A percentile compares a stretch with the other conserved stretches of the same genome.
Conservation (phyloP, 2,329 filamentous ascomycete genomes). For the Verticillium zaregamsianum region DNA sequence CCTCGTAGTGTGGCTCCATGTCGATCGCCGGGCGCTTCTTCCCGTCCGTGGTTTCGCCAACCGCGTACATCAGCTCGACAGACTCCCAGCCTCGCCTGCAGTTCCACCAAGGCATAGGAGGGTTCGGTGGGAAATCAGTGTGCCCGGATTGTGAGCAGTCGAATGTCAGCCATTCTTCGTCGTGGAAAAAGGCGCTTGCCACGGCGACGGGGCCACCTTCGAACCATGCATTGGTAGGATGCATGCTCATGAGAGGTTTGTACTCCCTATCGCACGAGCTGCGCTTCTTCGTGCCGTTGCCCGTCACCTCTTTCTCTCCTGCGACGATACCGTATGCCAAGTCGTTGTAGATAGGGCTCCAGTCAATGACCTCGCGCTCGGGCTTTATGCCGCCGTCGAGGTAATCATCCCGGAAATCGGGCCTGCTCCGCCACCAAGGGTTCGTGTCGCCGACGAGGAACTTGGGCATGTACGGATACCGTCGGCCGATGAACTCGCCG, state of each 20-base stretch:
- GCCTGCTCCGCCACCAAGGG: conserved; percentile 17
- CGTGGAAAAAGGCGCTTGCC: conserved; percentile 12
- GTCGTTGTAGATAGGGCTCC: conserved; percentile 14
- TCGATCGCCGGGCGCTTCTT: conserved; percentile 13
- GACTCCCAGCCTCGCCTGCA: conserved; percentile 14
- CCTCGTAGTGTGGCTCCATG: conserved; percentile 11
- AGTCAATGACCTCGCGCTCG: conserved; percentile 8
- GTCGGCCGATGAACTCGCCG: conserved; percentile 16
- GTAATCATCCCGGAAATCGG: conserved; percentile 14
- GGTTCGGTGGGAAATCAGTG: conserved; percentile 15
- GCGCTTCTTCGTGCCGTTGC: conserved; percentile 38
- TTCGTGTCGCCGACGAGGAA: conserved; percentile 17
- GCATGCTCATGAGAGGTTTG: conserved; percentile 14
- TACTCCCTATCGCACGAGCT: neutral
- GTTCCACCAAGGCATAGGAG: conserved; percentile 15
- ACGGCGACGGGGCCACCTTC: conserved; percentile 12
- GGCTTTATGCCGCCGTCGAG: conserved; percentile 12
- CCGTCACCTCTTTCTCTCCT: conserved; percentile 44
- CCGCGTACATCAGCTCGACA: conserved; percentile 14
- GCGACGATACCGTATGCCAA: conserved; percentile 15
- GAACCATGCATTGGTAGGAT: conserved; percentile 18
- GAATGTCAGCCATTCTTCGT: conserved; percentile 15
- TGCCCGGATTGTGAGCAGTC: conserved; percentile 17
- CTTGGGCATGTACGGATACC: conserved; percentile 19
- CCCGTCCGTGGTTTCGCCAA: conserved; percentile 6